Evolutionary conservation across 106 monocot species (phyloP), one percentile per base, ranked within the genome.

Genomic region (Triglochin maritima): DNA sequence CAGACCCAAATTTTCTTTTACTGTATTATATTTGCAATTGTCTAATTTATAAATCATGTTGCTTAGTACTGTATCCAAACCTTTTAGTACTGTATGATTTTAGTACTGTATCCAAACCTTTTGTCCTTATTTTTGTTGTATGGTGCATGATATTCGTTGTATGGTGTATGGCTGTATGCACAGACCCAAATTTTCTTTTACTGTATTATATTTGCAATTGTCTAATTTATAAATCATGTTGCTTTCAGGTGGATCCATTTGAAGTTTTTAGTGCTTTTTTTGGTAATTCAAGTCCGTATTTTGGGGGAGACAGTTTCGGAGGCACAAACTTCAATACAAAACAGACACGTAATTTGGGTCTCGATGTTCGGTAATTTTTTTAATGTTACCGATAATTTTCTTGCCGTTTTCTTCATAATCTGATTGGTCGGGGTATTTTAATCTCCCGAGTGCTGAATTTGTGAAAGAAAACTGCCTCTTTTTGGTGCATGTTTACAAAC

Each of bases 201-300:
- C 13, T 15, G 56, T 54, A 6, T 44, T 69, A 8, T 29, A 29
- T 29, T 29, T 29, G 29, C 29, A 29, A 29, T 29, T 29, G 29
- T 29, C 29, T 29, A 0, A 29, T 29, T 29, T 29, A 29, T 29
- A 29, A 29, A 29, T 29, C 29, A 29, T 6, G 17, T 60, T n/a
- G 63, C 60, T 68, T 15, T 46, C 68, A 98, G 98, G 70, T 98
- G 46, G 86, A 98, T 62, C 88, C 98, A 14, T 89, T 81, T 80
- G 91, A 98, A 84, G 86, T 84, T 47, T 98, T 98, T 59, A 81
- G 79, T 79, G 71, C 81, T 44, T 82, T 88, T 63, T 98, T 98
- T 79, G 91, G 98, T 57, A 81, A 81, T 3, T 82, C 86, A 43
- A 79, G 51, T 83, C 80, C 74, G 17, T 50, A 83, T 78, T 96